Percentiles rank a stretch among this genome's conserved stretches.
phyloP scores from a whole-genome alignment of 805 yeast species.

The Candida suzukii region DNA sequence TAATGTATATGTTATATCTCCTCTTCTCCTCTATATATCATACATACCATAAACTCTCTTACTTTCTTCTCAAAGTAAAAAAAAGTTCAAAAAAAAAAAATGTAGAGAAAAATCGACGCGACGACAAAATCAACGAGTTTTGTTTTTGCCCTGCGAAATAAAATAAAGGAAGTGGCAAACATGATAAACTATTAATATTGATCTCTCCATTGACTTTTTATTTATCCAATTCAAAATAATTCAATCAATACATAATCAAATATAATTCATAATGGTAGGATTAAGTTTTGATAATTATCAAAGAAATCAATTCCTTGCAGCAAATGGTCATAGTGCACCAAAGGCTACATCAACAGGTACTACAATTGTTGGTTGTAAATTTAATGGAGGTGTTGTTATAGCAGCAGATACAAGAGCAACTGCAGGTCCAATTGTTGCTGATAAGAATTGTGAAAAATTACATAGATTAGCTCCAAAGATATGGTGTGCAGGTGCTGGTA shows the following conservation, averaged over 20 bases:
- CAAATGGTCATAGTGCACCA: constrained; percentile 72
- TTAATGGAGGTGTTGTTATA: constrained; percentile 89
- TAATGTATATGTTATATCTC: no score
- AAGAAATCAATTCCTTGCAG: constrained; percentile 70
- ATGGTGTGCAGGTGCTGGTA: constrained; percentile 99
- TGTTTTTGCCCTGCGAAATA: no score
- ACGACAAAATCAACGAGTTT: background rate
- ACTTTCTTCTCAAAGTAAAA: no score
- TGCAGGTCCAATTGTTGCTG: constrained; percentile 93
- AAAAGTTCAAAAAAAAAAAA: no score
- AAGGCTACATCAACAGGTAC: constrained; percentile 97
- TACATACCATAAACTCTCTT: no score
- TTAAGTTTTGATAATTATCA: constrained; percentile 89
- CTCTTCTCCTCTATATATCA: no score
- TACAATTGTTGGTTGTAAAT: constrained; percentile 96
- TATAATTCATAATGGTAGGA: constrained; percentile 58
- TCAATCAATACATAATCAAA: background rate
- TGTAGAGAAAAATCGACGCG: background rate
- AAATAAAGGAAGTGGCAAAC: background rate
- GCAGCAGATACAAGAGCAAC: constrained; percentile 99
- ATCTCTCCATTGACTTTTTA: no score
- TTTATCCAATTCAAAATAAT: no score
- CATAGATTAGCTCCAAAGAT: constrained; percentile 85
- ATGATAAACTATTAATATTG: no score
- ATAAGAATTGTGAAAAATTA: constrained; percentile 93